Percentiles rank a stretch among this genome's conserved stretches.
Evolutionary conservation across 257 asterid species (phyloP).

Genomic region (Euphrasia confusa): DNA sequence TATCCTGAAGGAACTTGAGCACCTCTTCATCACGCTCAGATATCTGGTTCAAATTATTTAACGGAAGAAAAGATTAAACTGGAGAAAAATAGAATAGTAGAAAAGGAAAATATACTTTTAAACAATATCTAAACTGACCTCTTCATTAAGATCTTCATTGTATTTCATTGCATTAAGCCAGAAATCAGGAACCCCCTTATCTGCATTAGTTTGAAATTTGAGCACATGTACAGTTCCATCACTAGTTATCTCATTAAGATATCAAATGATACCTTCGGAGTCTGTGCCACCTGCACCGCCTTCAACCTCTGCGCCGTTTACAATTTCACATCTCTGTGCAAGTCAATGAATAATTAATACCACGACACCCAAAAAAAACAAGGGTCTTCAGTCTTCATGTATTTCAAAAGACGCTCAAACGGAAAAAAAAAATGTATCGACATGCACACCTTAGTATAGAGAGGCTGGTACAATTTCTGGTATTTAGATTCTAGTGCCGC

Average conservation of each 20-base stretch:
- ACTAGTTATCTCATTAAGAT: not conserved
- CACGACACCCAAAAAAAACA: not conserved
- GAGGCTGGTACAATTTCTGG: slow-evolving; percentile 55
- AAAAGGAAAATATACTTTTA: not conserved
- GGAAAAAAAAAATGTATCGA: too few relatives aligned
- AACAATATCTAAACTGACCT: slow-evolving; percentile 38
- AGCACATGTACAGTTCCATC: not conserved
- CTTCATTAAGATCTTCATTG: slow-evolving; percentile 64
- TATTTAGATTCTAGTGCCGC: slow-evolving; percentile 64
- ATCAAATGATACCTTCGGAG: slow-evolving; percentile 23
- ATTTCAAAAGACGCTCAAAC: slow-evolving; percentile 5
- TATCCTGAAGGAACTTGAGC: slow-evolving; percentile 62
- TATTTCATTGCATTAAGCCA: slow-evolving; percentile 79
- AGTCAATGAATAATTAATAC: not conserved
- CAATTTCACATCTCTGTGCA: slow-evolving; percentile 55
- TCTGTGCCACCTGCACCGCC: slow-evolving; percentile 25
- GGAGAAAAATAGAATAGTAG: not conserved
- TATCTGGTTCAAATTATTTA: slow-evolving; percentile 35
- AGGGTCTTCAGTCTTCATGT: not conserved
- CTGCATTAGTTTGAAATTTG: slow-evolving; percentile 25
- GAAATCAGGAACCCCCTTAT: slow-evolving; percentile 77
- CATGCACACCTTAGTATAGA: slow-evolving; percentile 39
- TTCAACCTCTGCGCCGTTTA: slow-evolving; percentile 42
- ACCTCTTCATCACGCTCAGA: slow-evolving; percentile 76
- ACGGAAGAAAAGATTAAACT: not conserved